Conservation (phyloP, 2,329 filamentous ascomycete genomes). For the Alternaria ethzedia region DNA sequence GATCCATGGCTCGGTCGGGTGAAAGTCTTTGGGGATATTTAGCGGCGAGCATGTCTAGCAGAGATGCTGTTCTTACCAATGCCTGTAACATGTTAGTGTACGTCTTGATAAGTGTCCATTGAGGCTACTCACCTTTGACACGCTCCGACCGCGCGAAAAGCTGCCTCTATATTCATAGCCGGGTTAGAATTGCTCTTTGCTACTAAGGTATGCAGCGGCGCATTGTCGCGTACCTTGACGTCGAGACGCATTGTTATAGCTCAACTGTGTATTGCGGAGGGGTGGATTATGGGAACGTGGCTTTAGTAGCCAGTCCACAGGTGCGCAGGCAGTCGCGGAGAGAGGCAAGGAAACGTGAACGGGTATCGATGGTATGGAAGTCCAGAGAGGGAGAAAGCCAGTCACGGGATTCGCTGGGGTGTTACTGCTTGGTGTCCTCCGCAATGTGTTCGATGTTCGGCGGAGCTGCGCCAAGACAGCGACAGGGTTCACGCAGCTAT, state of each 20-base stretch:
- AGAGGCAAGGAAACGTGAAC: not conserved
- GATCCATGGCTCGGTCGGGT: constrained; percentile 93
- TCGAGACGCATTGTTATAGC: constrained; percentile 52
- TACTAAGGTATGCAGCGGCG: not conserved
- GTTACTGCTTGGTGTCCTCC: constrained; percentile 11
- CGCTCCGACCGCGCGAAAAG: constrained; percentile 90
- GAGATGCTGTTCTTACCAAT: constrained; percentile 38
- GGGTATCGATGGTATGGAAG: not conserved
- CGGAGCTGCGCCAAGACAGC: constrained; percentile 34
- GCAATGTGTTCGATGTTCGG: constrained; percentile 35
- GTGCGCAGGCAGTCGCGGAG: constrained; percentile 21
- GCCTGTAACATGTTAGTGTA: constrained; percentile 39
- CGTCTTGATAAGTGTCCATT: not conserved
- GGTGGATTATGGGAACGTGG: constrained; percentile 45
- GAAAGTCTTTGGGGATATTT: constrained; percentile 78
- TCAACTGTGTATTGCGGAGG: constrained; percentile 37
- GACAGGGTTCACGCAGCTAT: constrained; percentile 31
- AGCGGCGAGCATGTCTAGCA: constrained; percentile 14
- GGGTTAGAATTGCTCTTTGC: constrained; percentile 44
- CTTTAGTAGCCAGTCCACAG: constrained; percentile 46
- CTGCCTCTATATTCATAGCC: constrained; percentile 68
- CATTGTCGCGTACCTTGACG: constrained; percentile 49
- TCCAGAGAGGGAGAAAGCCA: not conserved
- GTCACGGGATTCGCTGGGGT: not conserved
- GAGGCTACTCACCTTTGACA: constrained; percentile 67